Conservation (phyloP, 2,329 filamentous ascomycete genomes). For the Diaporthe ilicicola region DNA sequence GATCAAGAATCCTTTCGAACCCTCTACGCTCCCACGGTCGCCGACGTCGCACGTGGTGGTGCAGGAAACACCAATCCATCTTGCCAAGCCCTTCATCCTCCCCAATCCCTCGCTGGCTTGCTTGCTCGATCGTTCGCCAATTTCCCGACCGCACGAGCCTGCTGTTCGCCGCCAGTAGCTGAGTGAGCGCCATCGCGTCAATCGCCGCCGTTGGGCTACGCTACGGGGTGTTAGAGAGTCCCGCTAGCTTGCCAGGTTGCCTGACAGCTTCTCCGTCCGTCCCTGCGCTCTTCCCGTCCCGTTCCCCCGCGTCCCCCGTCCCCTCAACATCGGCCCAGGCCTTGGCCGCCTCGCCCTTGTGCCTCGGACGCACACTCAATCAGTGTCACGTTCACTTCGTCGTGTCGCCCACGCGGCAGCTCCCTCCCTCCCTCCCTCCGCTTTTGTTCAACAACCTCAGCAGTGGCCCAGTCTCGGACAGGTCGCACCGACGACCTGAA, state of each 20-base stretch:
- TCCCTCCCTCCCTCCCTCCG: not conserved
- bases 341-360: not conserved
- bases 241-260: not conserved
- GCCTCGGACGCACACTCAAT: not conserved
- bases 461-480: not conserved
- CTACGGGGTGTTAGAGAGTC: not conserved
- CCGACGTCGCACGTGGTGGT: slow-evolving; percentile 1
- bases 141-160: slow-evolving; percentile 5
- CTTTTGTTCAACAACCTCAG: not conserved
- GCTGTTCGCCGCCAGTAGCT: not conserved
- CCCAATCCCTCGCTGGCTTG: too few relatives aligned
- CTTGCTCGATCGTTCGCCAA: not conserved
- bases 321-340: not conserved
- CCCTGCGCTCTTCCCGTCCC: slow-evolving; percentile 2
- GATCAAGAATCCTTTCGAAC: not conserved
- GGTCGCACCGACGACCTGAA: not conserved
- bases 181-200: not conserved
- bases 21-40: not conserved
- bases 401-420: slow-evolving; percentile 14
- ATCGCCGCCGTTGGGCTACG: slow-evolving; percentile 2
- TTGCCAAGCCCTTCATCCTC: not conserved
- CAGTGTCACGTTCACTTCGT: not conserved
- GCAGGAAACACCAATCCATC: not conserved
- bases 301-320: not conserved
- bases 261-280: slow-evolving; percentile 1